phyloP scores from a whole-genome alignment of 2,329 filamentous ascomycete genomes.

The Trichophyton rubrum region DNA sequence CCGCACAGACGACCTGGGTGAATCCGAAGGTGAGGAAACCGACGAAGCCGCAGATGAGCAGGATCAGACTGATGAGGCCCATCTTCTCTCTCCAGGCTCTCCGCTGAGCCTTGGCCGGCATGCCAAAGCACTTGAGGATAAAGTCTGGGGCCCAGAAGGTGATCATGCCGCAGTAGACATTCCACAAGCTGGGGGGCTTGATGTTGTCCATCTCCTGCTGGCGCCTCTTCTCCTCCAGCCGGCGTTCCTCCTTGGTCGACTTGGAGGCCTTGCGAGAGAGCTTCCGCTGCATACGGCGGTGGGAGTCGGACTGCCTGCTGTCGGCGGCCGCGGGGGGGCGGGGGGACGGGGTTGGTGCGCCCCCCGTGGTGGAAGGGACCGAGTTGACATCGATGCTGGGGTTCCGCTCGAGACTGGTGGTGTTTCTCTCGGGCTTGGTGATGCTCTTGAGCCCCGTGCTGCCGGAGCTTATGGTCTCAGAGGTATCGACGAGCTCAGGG shows the following conservation, averaged over 20 bases:
- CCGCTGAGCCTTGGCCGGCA: slow-evolving; percentile 71
- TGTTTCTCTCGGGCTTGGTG: slow-evolving; percentile 12
- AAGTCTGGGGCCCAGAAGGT: slow-evolving; percentile 93
- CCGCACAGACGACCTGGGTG: slow-evolving; percentile 71
- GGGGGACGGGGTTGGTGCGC: too few species aligned
- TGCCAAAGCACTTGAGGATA: slow-evolving; percentile 72
- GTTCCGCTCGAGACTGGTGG: slow-evolving; percentile 5
- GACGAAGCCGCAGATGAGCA: slow-evolving; percentile 74
- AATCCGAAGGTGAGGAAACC: slow-evolving; percentile 97
- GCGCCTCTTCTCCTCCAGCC: slow-evolving; percentile 29
- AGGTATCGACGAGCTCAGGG: slow-evolving; percentile 24
- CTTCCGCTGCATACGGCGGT: slow-evolving; percentile 42
- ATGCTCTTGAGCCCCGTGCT: slow-evolving; percentile 43
- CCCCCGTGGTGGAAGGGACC: not conserved
- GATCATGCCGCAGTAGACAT: slow-evolving; percentile 82
- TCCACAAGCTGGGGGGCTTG: slow-evolving; percentile 79
- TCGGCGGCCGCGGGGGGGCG: not conserved
- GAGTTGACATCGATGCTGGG: not conserved
- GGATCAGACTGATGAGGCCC: slow-evolving; percentile 85
- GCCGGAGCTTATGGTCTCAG: slow-evolving; percentile 46
- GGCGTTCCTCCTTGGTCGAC: slow-evolving; percentile 44
- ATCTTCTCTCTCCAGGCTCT: slow-evolving; percentile 97
- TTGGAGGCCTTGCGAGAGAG: slow-evolving; percentile 51
- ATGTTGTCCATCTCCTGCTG: slow-evolving; percentile 53
- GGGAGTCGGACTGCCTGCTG: not conserved